Percentiles rank a stretch among this genome's conserved stretches.
These are phyloP conservation scores for Diaporthe helianthi DNA, from an alignment of 2,329 filamentous ascomycete species.

Conservation along the genomic window DNA sequence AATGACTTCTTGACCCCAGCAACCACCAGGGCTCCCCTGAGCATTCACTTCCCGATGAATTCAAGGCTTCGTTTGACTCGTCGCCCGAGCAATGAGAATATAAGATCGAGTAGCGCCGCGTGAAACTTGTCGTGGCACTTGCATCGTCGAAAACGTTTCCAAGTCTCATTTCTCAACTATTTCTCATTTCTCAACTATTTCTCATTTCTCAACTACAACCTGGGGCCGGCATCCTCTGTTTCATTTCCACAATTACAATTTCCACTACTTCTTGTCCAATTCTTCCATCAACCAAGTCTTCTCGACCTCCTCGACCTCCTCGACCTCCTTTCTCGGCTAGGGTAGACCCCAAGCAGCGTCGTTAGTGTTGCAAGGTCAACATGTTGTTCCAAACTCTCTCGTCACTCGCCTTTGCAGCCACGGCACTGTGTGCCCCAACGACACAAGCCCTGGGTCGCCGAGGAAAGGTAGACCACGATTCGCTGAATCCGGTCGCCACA, in stretches of 20 bases:
- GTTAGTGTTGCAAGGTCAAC: neutral
- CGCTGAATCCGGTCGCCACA: slow-evolving; percentile 10
- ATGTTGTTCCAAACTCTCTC: slow-evolving; percentile 7
- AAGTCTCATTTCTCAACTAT: neutral
- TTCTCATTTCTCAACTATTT: neutral
- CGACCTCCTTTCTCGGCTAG: too few relatives aligned
- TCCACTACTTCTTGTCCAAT: neutral
- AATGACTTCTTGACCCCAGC: neutral
- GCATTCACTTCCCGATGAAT: neutral
- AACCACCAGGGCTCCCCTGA: neutral
- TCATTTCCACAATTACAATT: neutral
- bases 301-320: neutral
- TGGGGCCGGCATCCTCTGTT: slow-evolving; percentile 10
- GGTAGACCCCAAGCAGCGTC: neutral
- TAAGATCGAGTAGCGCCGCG: neutral
- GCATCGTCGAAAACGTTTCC: neutral
- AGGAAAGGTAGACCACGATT: slow-evolving; percentile 19
- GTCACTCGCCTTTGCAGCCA: slow-evolving; percentile 6
- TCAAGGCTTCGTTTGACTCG: neutral
- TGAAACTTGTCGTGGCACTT: slow-evolving; percentile 2
- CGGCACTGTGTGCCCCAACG: slow-evolving; percentile 13
- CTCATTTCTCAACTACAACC: neutral
- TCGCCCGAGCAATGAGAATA: neutral
- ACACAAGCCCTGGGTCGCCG: neutral
- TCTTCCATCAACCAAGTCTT: neutral